Evolutionary conservation across 495 filamentous ascomycete genomes (phyloP).

Genomic region (Rhypophila decipiens): DNA sequence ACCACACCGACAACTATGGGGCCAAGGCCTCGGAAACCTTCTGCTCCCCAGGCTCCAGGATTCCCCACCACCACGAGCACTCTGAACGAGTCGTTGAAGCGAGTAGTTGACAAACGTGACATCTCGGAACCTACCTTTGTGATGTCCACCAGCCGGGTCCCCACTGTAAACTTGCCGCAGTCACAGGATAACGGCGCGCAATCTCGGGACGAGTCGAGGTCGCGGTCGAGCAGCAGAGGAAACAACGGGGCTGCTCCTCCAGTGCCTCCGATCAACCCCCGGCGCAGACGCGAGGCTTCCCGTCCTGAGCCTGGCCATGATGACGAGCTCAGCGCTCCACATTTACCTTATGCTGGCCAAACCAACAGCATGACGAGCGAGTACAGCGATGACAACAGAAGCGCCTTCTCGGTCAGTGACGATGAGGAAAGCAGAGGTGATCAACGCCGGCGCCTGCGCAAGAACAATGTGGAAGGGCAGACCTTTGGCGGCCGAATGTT

Average conservation of each 20-base stretch:
- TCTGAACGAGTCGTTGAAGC: slow-evolving; percentile 45
- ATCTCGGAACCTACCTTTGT: slow-evolving; percentile 83
- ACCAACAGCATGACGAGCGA: slow-evolving; percentile 14
- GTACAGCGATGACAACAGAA: slow-evolving; percentile 34
- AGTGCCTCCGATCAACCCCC: slow-evolving; percentile 65
- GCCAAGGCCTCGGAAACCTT: slow-evolving; percentile 21
- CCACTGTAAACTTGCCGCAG: slow-evolving; percentile 55
- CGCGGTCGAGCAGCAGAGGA: slow-evolving; percentile 29
- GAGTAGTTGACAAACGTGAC: slow-evolving; percentile 61
- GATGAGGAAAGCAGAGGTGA: slow-evolving; percentile 37
- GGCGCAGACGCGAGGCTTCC: slow-evolving; percentile 52
- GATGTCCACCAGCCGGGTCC: slow-evolving; percentile 68
- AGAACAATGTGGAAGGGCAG: slow-evolving; percentile 29
- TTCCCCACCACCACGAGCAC: slow-evolving; percentile 11
- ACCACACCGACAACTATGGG: slow-evolving; percentile 20
- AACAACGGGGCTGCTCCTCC: slow-evolving; percentile 40
- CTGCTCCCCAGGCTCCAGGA: slow-evolving; percentile 43
- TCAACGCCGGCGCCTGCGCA: slow-evolving; percentile 46
- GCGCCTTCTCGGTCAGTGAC: slow-evolving; percentile 43
- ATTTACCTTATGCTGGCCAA: slow-evolving; percentile 16
- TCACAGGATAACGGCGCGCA: slow-evolving; percentile 9
- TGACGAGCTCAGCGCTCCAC: slow-evolving; percentile 22
- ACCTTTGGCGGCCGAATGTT: slow-evolving; percentile 41
- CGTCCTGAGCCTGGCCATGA: slow-evolving; percentile 48
- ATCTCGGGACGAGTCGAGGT: slow-evolving; percentile 30